Evolutionary conservation across 208 protist genomes (phyloP).

Genomic region (Leishmania tarentolae): DNA sequence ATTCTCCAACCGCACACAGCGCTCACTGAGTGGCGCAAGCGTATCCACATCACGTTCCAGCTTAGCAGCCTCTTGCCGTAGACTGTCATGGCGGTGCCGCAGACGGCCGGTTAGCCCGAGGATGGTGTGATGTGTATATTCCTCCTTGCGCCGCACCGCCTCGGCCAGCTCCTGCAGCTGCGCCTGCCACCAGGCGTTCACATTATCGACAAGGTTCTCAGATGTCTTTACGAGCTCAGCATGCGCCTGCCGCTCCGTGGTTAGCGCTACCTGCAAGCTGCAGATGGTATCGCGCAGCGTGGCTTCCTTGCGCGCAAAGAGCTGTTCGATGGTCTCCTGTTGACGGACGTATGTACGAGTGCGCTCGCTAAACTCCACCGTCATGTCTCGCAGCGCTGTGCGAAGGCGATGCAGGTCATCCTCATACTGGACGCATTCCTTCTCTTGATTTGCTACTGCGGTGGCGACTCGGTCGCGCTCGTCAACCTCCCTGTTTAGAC

Average conservation of each 20-base stretch:
- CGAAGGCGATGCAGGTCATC: slow-evolving; percentile 48
- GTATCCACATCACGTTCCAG: slow-evolving; percentile 27
- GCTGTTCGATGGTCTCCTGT: slow-evolving; percentile 47
- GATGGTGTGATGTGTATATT: slow-evolving; percentile 1
- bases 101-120: slow-evolving; percentile 21
- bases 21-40: slow-evolving; percentile 39
- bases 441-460: not conserved
- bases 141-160: slow-evolving; percentile 18
- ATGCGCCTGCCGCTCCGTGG: not conserved
- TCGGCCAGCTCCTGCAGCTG: slow-evolving; percentile 4
- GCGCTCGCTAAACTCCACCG: slow-evolving; percentile 62
- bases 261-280: slow-evolving; percentile 22
- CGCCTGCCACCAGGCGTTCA: slow-evolving; percentile 15
- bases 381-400: slow-evolving; percentile 51
- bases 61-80: slow-evolving; percentile 16
- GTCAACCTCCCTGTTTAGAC: not conserved
- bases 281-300: slow-evolving; percentile 23
- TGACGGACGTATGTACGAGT: slow-evolving; percentile 58
- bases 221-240: not conserved
- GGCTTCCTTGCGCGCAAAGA: slow-evolving; percentile 39
- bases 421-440: slow-evolving; percentile 30
- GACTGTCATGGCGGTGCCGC: slow-evolving; percentile 18
- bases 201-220: not conserved
- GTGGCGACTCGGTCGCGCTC: slow-evolving; percentile 11
- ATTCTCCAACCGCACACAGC: slow-evolving; percentile 32